Base-by-base conservation (phyloP, 2,329 filamentous ascomycete genomes). In the Aspergillus melleus region DNA sequence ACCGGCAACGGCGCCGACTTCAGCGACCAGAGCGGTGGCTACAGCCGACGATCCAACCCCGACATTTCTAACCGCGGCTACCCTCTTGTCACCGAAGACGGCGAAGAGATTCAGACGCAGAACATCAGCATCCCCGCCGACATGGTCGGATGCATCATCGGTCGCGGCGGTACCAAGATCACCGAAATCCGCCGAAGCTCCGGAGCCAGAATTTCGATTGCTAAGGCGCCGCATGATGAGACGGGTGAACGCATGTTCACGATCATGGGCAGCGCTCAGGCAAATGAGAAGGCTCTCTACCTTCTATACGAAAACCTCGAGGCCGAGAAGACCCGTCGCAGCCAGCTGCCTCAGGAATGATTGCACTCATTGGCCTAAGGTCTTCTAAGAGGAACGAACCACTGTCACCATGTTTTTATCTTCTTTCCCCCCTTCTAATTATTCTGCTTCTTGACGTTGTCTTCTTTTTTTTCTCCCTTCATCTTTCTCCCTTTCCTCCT, bases 71-170 rank as follows among this genome's bases (percentile, higher is more conserved):
- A 84, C 67, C 91, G 92, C 64, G 91, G 91, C 58, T 91, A 91
- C 49, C 92, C 92, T 22, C 91, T 91, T 49, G 91, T 96, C 72
- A 93, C 95, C 64, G 94, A 98, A 79, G 96, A 98, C 66, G 95
- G 95, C 64, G 95, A 98, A 76, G 94, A 97, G 78, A 90, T 98
- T 62, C 94, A 97, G 78, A 99, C 95, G 1, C 95, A 99, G 75
- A 99, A 99, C 81, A 99, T 99, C 80, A 97, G 92, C 83, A 99
- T 99, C 72, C 95, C 95, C 26, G 93, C 95, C 52, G 95, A 99
- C 81, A 99, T 99, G 95, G 95, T 99, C 76, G 95, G 95, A 68
- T 99, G 95, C 81, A 99, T 99, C 80, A 99, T 99, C 75, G 95
- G 95, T 67, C 90, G 93, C 66, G 92, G 85, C 57, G 95, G 95